These are phyloP conservation scores for Hebeloma cylindrosporum DNA, from an alignment of 768 basidiomycete species.

Conservation along the genomic window DNA sequence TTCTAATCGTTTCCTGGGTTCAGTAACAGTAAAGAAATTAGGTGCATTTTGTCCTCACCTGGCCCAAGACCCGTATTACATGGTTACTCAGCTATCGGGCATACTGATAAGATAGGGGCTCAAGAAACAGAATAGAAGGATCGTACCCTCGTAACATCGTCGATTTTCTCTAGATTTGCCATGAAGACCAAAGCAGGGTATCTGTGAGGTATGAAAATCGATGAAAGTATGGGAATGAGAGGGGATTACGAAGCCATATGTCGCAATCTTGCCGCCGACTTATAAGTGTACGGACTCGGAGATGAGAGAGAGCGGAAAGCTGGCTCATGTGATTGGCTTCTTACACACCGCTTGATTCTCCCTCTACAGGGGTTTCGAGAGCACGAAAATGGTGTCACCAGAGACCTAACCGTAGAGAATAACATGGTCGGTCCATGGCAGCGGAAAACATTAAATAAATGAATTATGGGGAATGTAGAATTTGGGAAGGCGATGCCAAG, in stretches of 20 bases:
- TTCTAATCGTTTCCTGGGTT: slow-evolving; percentile 49
- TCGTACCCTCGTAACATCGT: slow-evolving; percentile 54
- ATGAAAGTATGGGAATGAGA: background rate
- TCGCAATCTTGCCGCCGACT: slow-evolving; percentile 15
- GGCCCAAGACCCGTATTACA: slow-evolving; percentile 70
- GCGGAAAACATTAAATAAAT: no score
- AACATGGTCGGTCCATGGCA: no score
- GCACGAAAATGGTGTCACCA: no score
- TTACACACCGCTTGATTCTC: slow-evolving; percentile 4
- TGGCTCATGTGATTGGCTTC: slow-evolving; percentile 25
- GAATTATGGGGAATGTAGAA: no score
- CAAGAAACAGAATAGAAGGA: background rate
- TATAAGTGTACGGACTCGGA: slow-evolving; percentile 11
- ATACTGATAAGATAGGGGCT: slow-evolving; percentile 3
- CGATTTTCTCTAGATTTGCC: slow-evolving; percentile 53
- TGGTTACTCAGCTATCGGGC: slow-evolving; percentile 59
- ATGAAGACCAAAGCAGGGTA: slow-evolving; percentile 28
- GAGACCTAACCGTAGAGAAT: no score
- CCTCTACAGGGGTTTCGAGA: background rate
- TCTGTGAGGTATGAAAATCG: background rate
- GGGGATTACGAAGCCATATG: slow-evolving; percentile 15
- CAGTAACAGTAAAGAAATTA: background rate
- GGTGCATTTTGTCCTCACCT: slow-evolving; percentile 51
- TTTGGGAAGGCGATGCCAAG: slow-evolving; percentile 7
- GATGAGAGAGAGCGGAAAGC: slow-evolving; percentile 15